Base-by-base conservation (phyloP, 2,329 filamentous ascomycete species). In the Clarireedia hainanense region DNA sequence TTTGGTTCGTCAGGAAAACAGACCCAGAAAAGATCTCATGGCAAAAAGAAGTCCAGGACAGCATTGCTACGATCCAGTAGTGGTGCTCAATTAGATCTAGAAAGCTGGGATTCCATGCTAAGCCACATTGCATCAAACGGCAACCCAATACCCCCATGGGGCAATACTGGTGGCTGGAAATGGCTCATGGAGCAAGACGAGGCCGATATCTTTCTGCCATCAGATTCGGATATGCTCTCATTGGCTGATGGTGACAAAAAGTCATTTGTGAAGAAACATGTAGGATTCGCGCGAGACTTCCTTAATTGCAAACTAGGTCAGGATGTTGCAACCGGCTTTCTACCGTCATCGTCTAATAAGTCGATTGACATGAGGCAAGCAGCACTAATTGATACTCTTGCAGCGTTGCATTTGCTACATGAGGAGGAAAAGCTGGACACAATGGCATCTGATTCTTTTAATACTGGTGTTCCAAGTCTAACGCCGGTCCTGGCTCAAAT, bases 371-470 rank as follows among this genome's bases (percentile, higher is more conserved):
- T 77, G 50, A 79, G 83, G 45, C 76, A 80, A 55, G 84, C 77
- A 65, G 72, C 83, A 54, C 77, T 87, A 36, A 74, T 86, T 67
- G 80, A 88, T 65, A 77, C 88, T 51, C 79, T 92, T 39, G 75
- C 95, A 61, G 86, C 82, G 0, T 75, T 99, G 12, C 94, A 99
- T 72, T 76, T 97, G 3, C 75, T 95, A n/a, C 79, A 88, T 0
- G 92, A 99, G 69, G 94, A 99, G 68, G 79, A 88, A 60, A 97
- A 95, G 67, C 79, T 99, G 1, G 83, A 89, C 58, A 80, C 85
- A 3, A 72, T 75, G 54, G 75, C 76, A 46, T 71, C 73, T n/a
- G 76, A 80, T 59, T 68, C 72, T n/a, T 71, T 75, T 10, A 70
- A 67, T 48, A 70, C 69, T 20, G 72, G 76, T 43, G 63, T 72